Conservation (phyloP, 2,329 filamentous ascomycete species). For the Colletotrichum destructivum region DNA sequence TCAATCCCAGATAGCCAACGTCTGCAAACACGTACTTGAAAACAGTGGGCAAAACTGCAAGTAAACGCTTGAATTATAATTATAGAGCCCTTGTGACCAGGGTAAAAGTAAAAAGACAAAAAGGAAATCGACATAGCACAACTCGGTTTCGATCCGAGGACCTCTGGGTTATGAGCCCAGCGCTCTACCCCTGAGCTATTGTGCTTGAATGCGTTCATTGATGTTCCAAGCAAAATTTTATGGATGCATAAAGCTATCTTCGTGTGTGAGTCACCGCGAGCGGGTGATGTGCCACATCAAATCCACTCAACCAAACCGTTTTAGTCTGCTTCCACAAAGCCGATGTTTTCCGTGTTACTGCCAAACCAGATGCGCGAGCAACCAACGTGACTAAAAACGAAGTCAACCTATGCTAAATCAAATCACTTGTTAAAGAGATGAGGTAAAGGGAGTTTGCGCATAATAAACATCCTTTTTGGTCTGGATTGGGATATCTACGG, state of each 20-base stretch:
- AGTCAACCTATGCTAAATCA: not conserved
- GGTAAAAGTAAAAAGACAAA: not conserved
- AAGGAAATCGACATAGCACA: conserved; percentile 5
- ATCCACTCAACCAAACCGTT: not conserved
- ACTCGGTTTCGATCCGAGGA: too few relatives aligned
- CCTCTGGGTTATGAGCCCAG: conserved; percentile 44
- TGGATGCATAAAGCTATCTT: fast-evolving
- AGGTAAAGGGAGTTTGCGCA: not conserved
- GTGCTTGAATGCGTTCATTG: not conserved
- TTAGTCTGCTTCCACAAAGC: conserved; percentile 2
- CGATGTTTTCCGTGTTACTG: conserved; percentile 14
- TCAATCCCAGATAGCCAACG: too few relatives aligned
- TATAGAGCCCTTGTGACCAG: too few relatives aligned
- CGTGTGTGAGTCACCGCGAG: conserved; percentile 18
- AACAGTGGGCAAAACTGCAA: too few relatives aligned
- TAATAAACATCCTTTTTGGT: conserved; percentile 24
- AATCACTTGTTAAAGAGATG: fast-evolving
- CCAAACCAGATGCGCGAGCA: too few relatives aligned
- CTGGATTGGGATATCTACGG: conserved; percentile 36
- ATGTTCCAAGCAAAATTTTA: fast-evolving
- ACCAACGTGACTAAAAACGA: too few relatives aligned
- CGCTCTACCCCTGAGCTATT: conserved; percentile 43
- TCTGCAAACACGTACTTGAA: too few relatives aligned
- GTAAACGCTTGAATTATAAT: not conserved
- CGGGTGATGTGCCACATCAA: not conserved